Percentiles rank a stretch among this genome's conserved stretches.
These are phyloP conservation scores for Coniochaeta sp. DNA, from an alignment of 2,329 filamentous ascomycete genomes.

Conservation along the genomic window DNA sequence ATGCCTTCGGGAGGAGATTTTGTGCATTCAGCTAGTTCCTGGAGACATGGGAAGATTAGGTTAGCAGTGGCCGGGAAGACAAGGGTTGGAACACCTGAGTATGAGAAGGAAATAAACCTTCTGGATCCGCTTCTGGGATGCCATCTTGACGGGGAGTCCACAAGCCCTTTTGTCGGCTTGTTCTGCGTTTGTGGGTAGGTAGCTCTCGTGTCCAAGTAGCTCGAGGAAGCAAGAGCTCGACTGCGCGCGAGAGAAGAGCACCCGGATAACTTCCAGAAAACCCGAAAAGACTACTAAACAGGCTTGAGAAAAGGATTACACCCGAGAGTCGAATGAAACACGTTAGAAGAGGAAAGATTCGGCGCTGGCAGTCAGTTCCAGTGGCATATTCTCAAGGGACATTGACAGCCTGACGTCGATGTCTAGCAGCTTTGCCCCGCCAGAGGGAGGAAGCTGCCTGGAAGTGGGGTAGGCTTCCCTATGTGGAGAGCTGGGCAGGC, in stretches of 20 bases:
- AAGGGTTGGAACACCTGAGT: no score
- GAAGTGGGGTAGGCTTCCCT: background rate
- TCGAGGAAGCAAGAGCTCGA: background rate
- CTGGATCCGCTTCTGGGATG: slow-evolving; percentile 21
- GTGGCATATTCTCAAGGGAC: background rate
- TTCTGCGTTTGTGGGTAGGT: background rate
- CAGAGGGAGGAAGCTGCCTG: background rate
- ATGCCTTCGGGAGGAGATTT: slow-evolving; percentile 38
- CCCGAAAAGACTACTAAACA: background rate
- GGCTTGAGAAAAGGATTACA: background rate
- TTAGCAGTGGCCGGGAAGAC: no score
- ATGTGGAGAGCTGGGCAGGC: background rate
- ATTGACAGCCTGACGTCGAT: background rate
- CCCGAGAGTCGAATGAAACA: background rate
- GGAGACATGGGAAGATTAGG: no score
- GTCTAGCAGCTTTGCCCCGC: background rate
- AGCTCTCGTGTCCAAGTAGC: background rate
- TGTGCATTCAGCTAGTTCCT: slow-evolving; percentile 49
- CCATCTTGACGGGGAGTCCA: slow-evolving; percentile 12
- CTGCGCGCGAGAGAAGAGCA: background rate
- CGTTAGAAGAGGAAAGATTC: background rate
- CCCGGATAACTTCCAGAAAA: background rate
- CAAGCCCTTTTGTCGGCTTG: background rate
- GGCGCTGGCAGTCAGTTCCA: background rate
- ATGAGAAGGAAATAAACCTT: slow-evolving; percentile 16